Percentiles rank a stretch among this genome's conserved stretches.
phyloP scores from a whole-genome alignment of 768 basidiomycete species.

The Epithele typhae region DNA sequence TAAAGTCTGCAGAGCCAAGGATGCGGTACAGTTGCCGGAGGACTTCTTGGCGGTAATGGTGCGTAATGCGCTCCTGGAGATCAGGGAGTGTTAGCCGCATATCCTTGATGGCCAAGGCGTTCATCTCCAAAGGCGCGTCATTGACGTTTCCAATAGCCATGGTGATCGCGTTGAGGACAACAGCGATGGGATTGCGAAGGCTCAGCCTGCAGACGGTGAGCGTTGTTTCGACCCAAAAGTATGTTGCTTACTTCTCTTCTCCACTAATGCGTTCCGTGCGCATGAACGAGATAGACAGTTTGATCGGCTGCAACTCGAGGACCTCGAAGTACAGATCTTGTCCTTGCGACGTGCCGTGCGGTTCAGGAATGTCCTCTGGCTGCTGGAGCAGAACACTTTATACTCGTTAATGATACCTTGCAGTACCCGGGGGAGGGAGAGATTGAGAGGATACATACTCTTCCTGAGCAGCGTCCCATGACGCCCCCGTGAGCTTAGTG shows the following conservation, averaged over 20 bases:
- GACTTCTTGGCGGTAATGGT: conserved; percentile 93
- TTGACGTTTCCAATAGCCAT: conserved; percentile 98
- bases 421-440: no score
- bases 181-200: conserved; percentile 86
- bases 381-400: conserved; percentile 69
- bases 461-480: conserved; percentile 75
- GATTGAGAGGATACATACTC: conserved; percentile 69
- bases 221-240: not conserved
- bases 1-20: conserved; percentile 97
- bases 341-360: conserved; percentile 58
- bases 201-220: conserved; percentile 45
- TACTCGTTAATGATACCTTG: no score
- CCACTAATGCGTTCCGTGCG: conserved; percentile 90
- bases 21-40: conserved; percentile 93
- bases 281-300: conserved; percentile 93
- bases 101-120: conserved; percentile 91
- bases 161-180: conserved; percentile 89
- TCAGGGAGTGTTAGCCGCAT: conserved; percentile 85
- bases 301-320: conserved; percentile 91
- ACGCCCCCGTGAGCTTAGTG: conserved; percentile 83
- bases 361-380: conserved; percentile 65
- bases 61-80: conserved; percentile 75
- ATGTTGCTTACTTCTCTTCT: conserved; percentile 91
- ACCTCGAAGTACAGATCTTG: conserved; percentile 93
- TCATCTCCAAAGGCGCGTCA: conserved; percentile 90